These are phyloP conservation scores for Vigna reflexopilosa DNA, from an alignment of 306 rosid genomes.

Conservation along the genomic window DNA sequence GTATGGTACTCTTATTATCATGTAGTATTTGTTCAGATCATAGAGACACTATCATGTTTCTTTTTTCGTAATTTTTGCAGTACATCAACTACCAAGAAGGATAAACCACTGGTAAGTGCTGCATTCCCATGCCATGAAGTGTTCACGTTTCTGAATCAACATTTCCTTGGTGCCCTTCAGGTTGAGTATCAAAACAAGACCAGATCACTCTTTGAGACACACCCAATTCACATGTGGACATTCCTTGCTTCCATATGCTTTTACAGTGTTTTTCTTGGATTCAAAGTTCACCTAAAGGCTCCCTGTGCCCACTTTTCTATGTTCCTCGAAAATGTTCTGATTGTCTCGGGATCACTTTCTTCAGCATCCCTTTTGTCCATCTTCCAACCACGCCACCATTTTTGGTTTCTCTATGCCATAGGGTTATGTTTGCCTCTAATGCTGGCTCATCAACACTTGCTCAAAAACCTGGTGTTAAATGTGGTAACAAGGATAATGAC, in stretches of 20 bases:
- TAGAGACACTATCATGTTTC: not conserved
- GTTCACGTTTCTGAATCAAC: slow-evolving; percentile 26
- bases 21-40: no score
- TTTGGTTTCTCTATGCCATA: slow-evolving; percentile 13
- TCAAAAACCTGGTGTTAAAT: not conserved
- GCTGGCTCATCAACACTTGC: not conserved
- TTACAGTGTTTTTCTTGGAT: not conserved
- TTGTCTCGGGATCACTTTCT: slow-evolving; percentile 8
- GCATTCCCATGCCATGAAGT: slow-evolving; percentile 14
- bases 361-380: slow-evolving; percentile 15
- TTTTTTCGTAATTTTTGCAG: not conserved
- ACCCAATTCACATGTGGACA: slow-evolving; percentile 33
- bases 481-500: not conserved
- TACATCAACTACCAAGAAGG: not conserved
- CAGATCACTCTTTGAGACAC: slow-evolving; percentile 22
- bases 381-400: not conserved
- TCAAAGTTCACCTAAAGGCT: not conserved
- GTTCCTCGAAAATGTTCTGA: not conserved
- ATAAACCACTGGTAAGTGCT: not conserved
- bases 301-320: not conserved
- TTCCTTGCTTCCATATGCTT: slow-evolving; percentile 12
- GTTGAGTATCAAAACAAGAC: slow-evolving; percentile 21
- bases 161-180: slow-evolving; percentile 21
- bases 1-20: no score
- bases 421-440: not conserved